phyloP scores from a whole-genome alignment of 1,284 basidiomycete genomes.

The Leccinum ponderosum region DNA sequence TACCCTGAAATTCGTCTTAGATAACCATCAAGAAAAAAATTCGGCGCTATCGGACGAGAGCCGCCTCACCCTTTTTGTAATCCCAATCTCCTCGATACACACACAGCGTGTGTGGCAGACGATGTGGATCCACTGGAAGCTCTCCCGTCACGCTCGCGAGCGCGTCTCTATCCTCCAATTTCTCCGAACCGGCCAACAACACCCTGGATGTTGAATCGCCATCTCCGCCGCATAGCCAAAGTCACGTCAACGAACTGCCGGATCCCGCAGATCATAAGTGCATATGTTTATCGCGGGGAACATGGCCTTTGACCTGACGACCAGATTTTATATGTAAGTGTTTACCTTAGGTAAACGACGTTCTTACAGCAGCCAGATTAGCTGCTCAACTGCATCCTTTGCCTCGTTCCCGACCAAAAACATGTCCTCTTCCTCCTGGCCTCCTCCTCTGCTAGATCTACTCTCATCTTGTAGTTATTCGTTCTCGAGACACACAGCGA shows the following conservation, averaged over 20 bases:
- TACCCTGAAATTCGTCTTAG: no score
- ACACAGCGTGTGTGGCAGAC: not conserved
- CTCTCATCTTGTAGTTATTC: not conserved
- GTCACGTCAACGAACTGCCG: not conserved
- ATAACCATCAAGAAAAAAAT: no score
- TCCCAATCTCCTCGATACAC: not conserved
- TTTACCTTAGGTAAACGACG: not conserved
- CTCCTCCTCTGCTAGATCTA: not conserved
- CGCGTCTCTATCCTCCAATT: not conserved
- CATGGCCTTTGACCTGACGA: not conserved
- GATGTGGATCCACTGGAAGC: not conserved
- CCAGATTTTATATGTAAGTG: not conserved
- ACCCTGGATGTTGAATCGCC: not conserved
- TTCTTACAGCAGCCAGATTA: not conserved
- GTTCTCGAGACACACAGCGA: not conserved
- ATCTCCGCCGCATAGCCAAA: not conserved
- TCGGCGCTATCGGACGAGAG: no score
- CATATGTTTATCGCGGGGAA: not conserved
- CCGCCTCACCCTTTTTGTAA: no score
- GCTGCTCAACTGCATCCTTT: not conserved
- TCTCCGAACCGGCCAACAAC: not conserved
- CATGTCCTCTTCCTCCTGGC: not conserved
- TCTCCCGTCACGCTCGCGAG: not conserved
- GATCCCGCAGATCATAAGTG: no score
- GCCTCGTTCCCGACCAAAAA: slow-evolving; percentile 14